Evolutionary conservation across 768 basidiomycete genomes (phyloP), one percentile per base, ranked within the genome.

Genomic region (Brasilioporus rufonigricans): DNA sequence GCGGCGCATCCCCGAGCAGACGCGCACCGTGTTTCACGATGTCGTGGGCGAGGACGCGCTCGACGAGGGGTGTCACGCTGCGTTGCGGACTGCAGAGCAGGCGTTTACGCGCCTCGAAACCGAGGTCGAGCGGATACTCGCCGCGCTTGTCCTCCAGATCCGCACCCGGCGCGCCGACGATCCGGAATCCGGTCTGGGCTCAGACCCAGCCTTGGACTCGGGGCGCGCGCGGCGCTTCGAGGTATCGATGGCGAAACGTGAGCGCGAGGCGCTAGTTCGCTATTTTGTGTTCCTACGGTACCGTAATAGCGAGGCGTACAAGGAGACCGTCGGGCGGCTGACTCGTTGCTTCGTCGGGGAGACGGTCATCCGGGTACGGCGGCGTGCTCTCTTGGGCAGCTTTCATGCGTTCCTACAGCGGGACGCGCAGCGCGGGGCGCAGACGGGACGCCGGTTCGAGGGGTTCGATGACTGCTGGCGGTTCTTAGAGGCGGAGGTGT

Each of bases 281-380:
- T 84, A 78, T 61, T 74, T 84, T 41, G 69, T 77, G 12, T 83
- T 85, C 57, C 67, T 85, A 0, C 76, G 82, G n/a, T 85, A 81
- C 56, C 72, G 83, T 14, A 85, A 85, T 55, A 77, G 80, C 59
- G 65, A 69, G 10, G 74, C 73, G 13, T 85, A 82, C 58, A 60
- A 64, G 23, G 63, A 76, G 43, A 74, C 74, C 12, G 65, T 81
- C 29, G 57, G 44, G 0, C 55, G 61, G 6, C 56, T 69, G 23
- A 72, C 71, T 9, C 59, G 57, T 2, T 59, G 63, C 46, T 53
- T 61, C 40, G 60, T 65, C 9, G 69, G 61, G 39, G 60, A 63
- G 19, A 57, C 60, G 19, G 24, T 62, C 54, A 38, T 64, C 46
- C 64, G 62, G 6, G 60, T 69, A 50, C 64, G 68, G 50, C 61